Evolutionary conservation across 1,284 basidiomycete genomes (phyloP), one percentile per base, ranked within the genome.

Genomic region (Earliella scabrosa): DNA sequence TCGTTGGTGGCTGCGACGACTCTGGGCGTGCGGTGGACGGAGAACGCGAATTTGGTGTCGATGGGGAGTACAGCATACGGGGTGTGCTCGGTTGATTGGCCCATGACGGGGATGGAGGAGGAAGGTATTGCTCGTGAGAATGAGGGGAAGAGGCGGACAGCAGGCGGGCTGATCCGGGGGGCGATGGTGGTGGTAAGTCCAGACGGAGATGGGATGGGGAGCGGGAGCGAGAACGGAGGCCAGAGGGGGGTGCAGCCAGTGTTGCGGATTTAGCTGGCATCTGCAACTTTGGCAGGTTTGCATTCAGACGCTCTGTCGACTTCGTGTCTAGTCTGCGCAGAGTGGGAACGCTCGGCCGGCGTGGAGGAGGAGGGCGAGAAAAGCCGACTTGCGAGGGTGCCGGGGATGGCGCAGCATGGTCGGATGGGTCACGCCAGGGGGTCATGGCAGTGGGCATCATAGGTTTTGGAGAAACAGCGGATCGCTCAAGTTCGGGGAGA

Each of bases 181-280:
- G 83, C 0, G 81, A 82, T 81, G 79, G 58, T 78, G 83, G 3
- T 79, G 86, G 64, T 79, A 79, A 36, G 77, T 69, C 55, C 27
- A 88, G 79, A 43, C 75, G 84, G 21, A 86, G 78, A 68, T 86
- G 82, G 1, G 85, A 83, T 24, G 87, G 86, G 4, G 86, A 85
- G 29, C 80, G 76, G 1, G 82, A 58, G 71, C 77, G 63, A 66
- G 80, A 68, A 34, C 68, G 68, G 29, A 65, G 59, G 71, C 74
- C 67, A 60, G 56, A 66, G 60, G 69, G 16, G 72, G 85, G 81
- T 10, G 82, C 79, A 26, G 82, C 73, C 29, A 87, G 75, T 1
- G 86, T 85, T 16, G 80, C 81, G 7, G 86, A 82, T 54, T 80
- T 82, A 36, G 77, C 69, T 11, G 84, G 83, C 58, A 80, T 71